Evolutionary conservation across 805 yeast genomes (phyloP).

Genomic region (Candida hispaniensis): DNA sequence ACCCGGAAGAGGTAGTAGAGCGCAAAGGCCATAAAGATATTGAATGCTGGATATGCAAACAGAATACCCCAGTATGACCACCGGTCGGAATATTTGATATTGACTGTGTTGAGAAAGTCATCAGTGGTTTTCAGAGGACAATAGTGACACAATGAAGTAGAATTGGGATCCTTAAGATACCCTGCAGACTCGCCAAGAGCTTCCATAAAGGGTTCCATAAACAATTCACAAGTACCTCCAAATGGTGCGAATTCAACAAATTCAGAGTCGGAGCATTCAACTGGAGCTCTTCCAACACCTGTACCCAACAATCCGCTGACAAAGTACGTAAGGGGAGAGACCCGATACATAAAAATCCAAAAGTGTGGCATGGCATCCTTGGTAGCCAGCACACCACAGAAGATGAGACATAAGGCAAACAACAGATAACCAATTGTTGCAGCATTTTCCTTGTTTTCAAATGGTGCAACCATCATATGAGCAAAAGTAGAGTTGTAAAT

Average conservation of each 20-base stretch:
- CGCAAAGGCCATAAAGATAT: constrained; percentile 36
- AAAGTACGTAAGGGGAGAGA: constrained; percentile 59
- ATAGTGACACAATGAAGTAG: constrained; percentile 45
- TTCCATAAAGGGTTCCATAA: constrained; percentile 33
- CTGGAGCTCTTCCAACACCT: constrained; percentile 38
- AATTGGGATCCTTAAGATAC: constrained; percentile 33
- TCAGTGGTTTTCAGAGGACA: constrained; percentile 53
- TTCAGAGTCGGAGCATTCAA: constrained; percentile 42
- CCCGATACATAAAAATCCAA: constrained; percentile 71
- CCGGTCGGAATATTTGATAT: constrained; percentile 27
- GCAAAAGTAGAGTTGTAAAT: constrained; percentile 33
- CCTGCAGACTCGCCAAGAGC: constrained; percentile 34
- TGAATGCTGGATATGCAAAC: constrained; percentile 39
- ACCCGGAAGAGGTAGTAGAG: constrained; percentile 64
- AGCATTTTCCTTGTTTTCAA: constrained; percentile 38
- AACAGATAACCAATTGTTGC: constrained; percentile 48
- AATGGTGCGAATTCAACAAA: constrained; percentile 43
- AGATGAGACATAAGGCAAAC: constrained; percentile 52
- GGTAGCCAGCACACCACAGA: constrained; percentile 68
- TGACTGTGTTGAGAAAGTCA: constrained; percentile 38
- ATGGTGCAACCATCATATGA: constrained; percentile 35
- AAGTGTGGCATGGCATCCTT: constrained; percentile 51
- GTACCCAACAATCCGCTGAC: constrained; percentile 42
- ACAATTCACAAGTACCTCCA: constrained; percentile 50
- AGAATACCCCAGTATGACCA: constrained; percentile 55